Evolutionary conservation across 805 yeast genomes (phyloP), one percentile per base, ranked within the genome.

Genomic region (Hanseniaspora nectarophila): DNA sequence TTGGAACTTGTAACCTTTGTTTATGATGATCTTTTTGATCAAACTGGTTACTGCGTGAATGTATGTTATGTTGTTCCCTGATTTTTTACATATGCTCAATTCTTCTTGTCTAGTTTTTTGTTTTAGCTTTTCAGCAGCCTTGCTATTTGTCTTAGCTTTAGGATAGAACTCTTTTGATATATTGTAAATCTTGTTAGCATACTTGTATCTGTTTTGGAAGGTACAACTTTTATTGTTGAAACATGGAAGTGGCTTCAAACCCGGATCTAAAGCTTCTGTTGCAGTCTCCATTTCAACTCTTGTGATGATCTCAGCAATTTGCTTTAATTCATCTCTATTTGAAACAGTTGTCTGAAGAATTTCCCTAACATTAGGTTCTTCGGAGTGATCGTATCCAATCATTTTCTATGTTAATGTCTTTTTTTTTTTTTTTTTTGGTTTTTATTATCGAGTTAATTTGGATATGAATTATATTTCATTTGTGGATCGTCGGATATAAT

Each of bases 201-300:
- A 59, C 45, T 60, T 63, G 44, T 60, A 58, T 29, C 70, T 56
- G 21, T 64, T 66, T 43, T 61, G 66, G 45, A 62, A 66, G 1
- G 63, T 58, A 2, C 61, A 63, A 9, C 67, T 44, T 34, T 32
- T 23, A 16, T 44, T 33, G 23, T 32, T 29, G 21, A 31, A 34
- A 21, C 46, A 49, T 1, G 53, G 53, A 13, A 49, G 18, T 5
- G 53, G 53, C 18, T 49, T 49, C 12, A 49, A 26, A 20, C 35
- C 35, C 3, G 46, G 37, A 28, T 49, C 53, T 12, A 49, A 24
- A 4, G 21, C 51, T 5, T 29, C 26, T 21, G 24, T 18, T 9
- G 24, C 24, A 5, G 45, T 29, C 7, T 42, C 45, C 45, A 42
- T 42, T 29, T 42, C 45, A 26, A 42, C 45, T 20, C 34, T 42